Percentiles rank a stretch among this genome's conserved stretches.
Evolutionary conservation across 2,329 filamentous ascomycete genomes (phyloP).

Genomic region (Stemphylium lycopersici): DNA sequence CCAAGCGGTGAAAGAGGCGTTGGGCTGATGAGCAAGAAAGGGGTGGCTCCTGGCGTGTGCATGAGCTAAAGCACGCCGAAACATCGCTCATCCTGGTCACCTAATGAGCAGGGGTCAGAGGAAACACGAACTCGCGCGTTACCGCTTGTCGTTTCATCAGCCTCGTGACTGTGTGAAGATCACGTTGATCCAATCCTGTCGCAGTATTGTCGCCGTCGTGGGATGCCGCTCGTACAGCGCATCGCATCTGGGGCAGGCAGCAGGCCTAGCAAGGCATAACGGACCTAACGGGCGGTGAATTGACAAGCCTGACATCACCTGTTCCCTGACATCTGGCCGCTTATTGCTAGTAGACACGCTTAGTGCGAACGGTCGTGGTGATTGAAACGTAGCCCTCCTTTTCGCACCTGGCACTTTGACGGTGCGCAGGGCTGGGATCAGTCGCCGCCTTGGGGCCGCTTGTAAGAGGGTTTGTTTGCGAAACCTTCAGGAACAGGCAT

Average conservation of each 20-base stretch:
- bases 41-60: slow-evolving; percentile 48
- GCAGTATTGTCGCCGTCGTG: slow-evolving; percentile 29
- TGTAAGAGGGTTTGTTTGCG: slow-evolving; percentile 32
- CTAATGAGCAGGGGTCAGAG: slow-evolving; percentile 39
- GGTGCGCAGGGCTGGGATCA: slow-evolving; percentile 29
- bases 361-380: slow-evolving; percentile 40
- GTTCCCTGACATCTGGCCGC: slow-evolving; percentile 18
- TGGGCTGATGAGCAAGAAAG: slow-evolving; percentile 48
- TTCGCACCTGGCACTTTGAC: slow-evolving; percentile 15
- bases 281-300: slow-evolving; percentile 19
- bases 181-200: slow-evolving; percentile 44
- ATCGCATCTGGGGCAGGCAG: slow-evolving; percentile 25
- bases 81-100: slow-evolving; percentile 47
- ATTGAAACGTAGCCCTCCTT: slow-evolving; percentile 44
- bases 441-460: slow-evolving; percentile 26
- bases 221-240: slow-evolving; percentile 30
- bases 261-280: slow-evolving; percentile 22
- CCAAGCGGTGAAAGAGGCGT: slow-evolving; percentile 50
- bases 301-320: slow-evolving; percentile 45
- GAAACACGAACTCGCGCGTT: slow-evolving; percentile 46
- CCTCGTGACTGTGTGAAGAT: slow-evolving; percentile 50
- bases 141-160: slow-evolving; percentile 47
- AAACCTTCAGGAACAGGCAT: slow-evolving; percentile 43
- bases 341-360: slow-evolving; percentile 33
- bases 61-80: slow-evolving; percentile 46